Base-by-base conservation (phyloP, 805 yeast species). In the Debaryomyces hansenii region DNA sequence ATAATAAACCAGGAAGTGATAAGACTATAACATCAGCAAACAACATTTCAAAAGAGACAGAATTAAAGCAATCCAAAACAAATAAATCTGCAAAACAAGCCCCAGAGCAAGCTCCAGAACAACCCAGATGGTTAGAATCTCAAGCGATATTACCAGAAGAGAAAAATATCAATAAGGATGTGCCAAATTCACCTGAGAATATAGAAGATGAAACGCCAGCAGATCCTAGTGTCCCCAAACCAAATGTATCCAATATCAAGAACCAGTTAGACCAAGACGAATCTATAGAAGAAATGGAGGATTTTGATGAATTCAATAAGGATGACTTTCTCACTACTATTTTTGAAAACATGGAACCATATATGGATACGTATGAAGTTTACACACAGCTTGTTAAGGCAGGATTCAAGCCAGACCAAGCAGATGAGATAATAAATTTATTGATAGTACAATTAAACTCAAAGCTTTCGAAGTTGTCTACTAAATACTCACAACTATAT, bases 361-460 rank as follows among this genome's bases (percentile, higher is more conserved):
- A 70, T 48, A 58, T 72, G 60, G 76, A 72, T 49, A 72, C 78
- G 0, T 72, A 83, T 62, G 71, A 68, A 34, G 79, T 86, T 0
- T 85, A 72, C 56, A 71, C 76, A 16, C 76, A 78, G 43, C 72
- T 89, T 15, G 62, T 62, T 14, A 58, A 62, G 0, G 70, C 85
- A 1, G 90, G 90, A 2, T 85, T 84, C 58, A 78, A 80, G 0
- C 74, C 75, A 0, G 64, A 64, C 3, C 92, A 89, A 62, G 74
- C 90, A 10, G 84, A 80, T 41, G 69, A 77, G 18, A 63, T 88
- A 4, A 72, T 88, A 60, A 66, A 70, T 11, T 60, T 82, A 37
- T 59, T 83, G 61, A 55, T 70, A 55, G 53, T 70, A 55, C 77
- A 72, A 52, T 60, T 73, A 52, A 72, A 73, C 49, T 45, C 63